Evolutionary conservation across 192 early-diverging fungal genomes (phyloP).

Genomic region (Coemansia sp.): DNA sequence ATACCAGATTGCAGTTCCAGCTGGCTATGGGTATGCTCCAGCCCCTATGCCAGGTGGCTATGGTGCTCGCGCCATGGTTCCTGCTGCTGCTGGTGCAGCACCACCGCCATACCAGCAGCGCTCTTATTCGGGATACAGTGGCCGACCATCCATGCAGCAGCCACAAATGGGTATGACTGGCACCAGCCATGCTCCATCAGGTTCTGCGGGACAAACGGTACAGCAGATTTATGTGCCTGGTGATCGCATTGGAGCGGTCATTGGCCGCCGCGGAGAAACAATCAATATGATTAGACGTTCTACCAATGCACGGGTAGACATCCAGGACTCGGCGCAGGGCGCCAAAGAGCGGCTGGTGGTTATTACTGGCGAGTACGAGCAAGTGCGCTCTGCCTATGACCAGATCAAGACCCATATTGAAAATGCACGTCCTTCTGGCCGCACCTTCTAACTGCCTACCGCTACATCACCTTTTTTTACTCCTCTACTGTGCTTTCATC

Average conservation of each 20-base stretch:
- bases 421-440: slow-evolving; percentile 22
- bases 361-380: slow-evolving; percentile 47
- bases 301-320: slow-evolving; percentile 45
- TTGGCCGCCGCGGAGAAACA: slow-evolving; percentile 51
- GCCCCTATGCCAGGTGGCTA: slow-evolving; percentile 28
- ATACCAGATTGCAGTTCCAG: slow-evolving; percentile 35
- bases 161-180: slow-evolving; percentile 5
- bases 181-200: slow-evolving; percentile 7
- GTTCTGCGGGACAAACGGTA: slow-evolving; percentile 32
- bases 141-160: slow-evolving; percentile 23
- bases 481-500: slow-evolving; percentile 8
- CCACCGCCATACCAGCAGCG: slow-evolving; percentile 11
- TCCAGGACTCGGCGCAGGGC: slow-evolving; percentile 46
- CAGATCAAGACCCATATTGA: slow-evolving; percentile 49
- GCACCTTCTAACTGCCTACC: background rate
- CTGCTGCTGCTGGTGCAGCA: slow-evolving; percentile 4
- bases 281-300: slow-evolving; percentile 46
- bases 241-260: slow-evolving; percentile 46
- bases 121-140: slow-evolving; percentile 15
- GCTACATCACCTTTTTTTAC: background rate
- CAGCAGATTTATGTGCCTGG: slow-evolving; percentile 53
- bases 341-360: slow-evolving; percentile 44
- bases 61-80: slow-evolving; percentile 12
- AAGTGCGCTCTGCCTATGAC: slow-evolving; percentile 47
- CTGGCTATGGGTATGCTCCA: slow-evolving; percentile 30